Conservation (phyloP, 805 yeast genomes). For the Ogataea methanolica region DNA sequence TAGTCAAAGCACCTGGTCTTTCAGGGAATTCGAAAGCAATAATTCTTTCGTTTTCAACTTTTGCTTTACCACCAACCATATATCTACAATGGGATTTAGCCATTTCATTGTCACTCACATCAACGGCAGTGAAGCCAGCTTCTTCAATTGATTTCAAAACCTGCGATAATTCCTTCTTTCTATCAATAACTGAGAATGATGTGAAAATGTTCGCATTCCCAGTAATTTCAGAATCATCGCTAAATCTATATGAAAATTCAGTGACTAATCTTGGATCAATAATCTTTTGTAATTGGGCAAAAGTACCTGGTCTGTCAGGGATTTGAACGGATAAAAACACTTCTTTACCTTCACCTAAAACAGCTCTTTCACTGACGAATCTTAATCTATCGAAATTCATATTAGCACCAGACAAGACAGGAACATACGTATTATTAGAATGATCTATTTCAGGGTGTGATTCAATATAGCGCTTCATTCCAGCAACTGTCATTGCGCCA, state of each 20-base stretch:
- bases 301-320: constrained; percentile 92
- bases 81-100: constrained; percentile 97
- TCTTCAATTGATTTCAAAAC: constrained; percentile 56
- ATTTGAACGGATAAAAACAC: constrained; percentile 86
- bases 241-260: constrained; percentile 86
- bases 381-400: constrained; percentile 96
- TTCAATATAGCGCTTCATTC: constrained; percentile 76
- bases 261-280: constrained; percentile 89
- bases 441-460: constrained; percentile 69
- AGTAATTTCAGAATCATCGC: constrained; percentile 36
- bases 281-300: constrained; percentile 66
- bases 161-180: constrained; percentile 64
- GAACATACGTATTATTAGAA: constrained; percentile 65
- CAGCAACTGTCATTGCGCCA: constrained; percentile 96
- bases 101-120: constrained; percentile 87
- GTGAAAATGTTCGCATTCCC: constrained; percentile 74
- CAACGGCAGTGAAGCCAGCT: constrained; percentile 69
- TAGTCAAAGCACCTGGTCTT: constrained; percentile 89
- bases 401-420: constrained; percentile 92
- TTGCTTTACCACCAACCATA: constrained; percentile 86
- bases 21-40: constrained; percentile 94
- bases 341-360: constrained; percentile 97
- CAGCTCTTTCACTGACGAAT: constrained; percentile 96
- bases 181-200: constrained; percentile 78
- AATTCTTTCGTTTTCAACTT: constrained; percentile 69